phyloP scores from a whole-genome alignment of 2,329 filamentous ascomycete genomes.

The Aureobasidium melanogenum region DNA sequence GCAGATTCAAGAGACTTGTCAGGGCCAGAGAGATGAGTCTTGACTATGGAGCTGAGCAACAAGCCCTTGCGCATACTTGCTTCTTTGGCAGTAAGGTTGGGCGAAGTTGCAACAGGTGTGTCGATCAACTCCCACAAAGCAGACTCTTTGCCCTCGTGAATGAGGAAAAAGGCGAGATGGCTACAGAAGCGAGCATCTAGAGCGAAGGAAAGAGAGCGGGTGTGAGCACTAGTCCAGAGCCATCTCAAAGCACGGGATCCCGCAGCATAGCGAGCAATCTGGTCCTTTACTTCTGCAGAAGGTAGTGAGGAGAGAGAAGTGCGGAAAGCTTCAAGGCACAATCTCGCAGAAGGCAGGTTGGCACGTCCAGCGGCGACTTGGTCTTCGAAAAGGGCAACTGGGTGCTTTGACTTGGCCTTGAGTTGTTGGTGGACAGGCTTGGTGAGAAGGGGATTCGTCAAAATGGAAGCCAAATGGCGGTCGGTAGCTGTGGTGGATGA shows the following conservation, averaged over 20 bases:
- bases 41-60: conserved; percentile 1
- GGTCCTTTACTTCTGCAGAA: conserved; percentile 11
- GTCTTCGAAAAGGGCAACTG: conserved; percentile 32
- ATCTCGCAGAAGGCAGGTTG: conserved; percentile 28
- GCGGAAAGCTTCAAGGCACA: conserved; percentile 30
- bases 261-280: conserved; percentile 16
- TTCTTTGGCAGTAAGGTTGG: neutral
- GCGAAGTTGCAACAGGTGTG: neutral
- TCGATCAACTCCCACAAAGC: conserved; percentile 24
- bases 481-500: conserved; percentile 24
- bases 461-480: conserved; percentile 40
- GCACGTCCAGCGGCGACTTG: conserved; percentile 31
- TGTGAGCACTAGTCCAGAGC: conserved; percentile 20
- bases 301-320: conserved; percentile 15
- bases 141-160: conserved; percentile 21
- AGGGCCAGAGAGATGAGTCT: neutral
- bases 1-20: neutral
- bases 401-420: conserved; percentile 24
- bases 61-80: conserved; percentile 1
- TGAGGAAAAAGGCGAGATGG: conserved; percentile 18
- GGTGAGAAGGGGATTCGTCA: conserved; percentile 42
- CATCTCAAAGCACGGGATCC: conserved; percentile 23
- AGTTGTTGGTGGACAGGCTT: conserved; percentile 18
- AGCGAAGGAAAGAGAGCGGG: conserved; percentile 16
- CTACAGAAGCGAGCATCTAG: conserved; percentile 17